phyloP scores from a whole-genome alignment of 371 early-diverging fungal species.

The Enteropsectra breve region DNA sequence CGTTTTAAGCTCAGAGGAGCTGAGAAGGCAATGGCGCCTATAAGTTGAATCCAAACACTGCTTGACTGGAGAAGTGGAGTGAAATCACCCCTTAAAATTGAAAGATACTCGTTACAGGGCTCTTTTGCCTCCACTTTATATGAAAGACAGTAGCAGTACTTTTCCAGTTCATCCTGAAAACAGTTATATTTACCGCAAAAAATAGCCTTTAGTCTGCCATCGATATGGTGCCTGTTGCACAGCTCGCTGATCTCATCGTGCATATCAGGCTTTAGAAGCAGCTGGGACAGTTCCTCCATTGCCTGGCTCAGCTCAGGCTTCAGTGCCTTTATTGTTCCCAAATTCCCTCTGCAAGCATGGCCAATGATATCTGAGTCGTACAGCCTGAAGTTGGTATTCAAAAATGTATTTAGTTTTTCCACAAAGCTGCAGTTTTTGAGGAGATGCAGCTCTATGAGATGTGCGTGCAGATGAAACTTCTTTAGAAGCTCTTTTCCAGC shows the following conservation, averaged over 20 bases:
- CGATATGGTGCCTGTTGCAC: slow-evolving; percentile 4
- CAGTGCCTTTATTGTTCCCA: slow-evolving; percentile 10
- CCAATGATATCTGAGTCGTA: slow-evolving; percentile 9
- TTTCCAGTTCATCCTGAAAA: slow-evolving; percentile 18
- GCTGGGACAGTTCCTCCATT: slow-evolving; percentile 20
- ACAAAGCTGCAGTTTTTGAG: not conserved
- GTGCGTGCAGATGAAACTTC: slow-evolving; percentile 10
- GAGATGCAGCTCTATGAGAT: slow-evolving; percentile 20
- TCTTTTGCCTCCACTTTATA: no score
- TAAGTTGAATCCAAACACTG: not conserved
- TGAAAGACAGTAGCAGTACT: slow-evolving; percentile 18
- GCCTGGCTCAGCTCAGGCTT: slow-evolving; percentile 7
- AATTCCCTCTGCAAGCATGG: slow-evolving; percentile 31
- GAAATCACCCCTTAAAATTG: slow-evolving; percentile 8
- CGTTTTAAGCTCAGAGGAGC: not conserved
- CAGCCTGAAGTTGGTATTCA: slow-evolving; percentile 29
- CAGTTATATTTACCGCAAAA: slow-evolving; percentile 1
- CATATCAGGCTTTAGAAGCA: not conserved
- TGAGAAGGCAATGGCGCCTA: not conserved
- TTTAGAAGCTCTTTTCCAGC: not conserved
- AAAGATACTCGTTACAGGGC: not conserved
- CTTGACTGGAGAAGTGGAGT: not conserved
- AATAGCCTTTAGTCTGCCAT: not conserved
- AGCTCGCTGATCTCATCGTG: not conserved
- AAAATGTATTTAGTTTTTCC: slow-evolving; percentile 31